Base-by-base conservation (phyloP, 768 basidiomycete species). In the Termitomyces sp. region DNA sequence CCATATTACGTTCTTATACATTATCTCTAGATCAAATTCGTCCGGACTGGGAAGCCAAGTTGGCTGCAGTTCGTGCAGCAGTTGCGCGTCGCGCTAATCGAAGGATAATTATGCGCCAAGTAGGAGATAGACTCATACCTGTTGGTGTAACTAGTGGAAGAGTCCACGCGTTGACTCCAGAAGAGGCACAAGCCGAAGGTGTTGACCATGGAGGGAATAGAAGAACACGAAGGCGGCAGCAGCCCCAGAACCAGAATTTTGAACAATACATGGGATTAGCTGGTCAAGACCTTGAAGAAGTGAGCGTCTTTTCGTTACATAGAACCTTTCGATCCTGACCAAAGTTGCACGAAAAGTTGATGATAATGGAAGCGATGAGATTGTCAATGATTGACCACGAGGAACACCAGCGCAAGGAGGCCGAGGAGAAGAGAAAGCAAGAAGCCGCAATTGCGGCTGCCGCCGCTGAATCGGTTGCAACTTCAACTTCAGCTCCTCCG, bases 311-410 rank as follows among this genome's bases (percentile, higher is more conserved):
- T 57, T 34, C 61, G 67, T 41, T 54, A 12, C 10, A 41, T n/a
- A 23, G 52, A 43, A 19, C 28, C 27, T 43, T 3, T 56, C 46
- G 12, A 54, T 35, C 30, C 53, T 53, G 40, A 55, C 50, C 45
- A 35, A 23, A 23, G 42, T 30, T 44, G 55, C 21, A 46, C 45
- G 40, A 60, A 51, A 39, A 99, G 93, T 73, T 99, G 43, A 98
- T 98, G 96, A 77, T 99, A 54, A 95, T 95, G 91, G 97, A 98
- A 73, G 97, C 97, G 5, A 98, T 99, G 94, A 85, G 96, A 54
- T 75, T 97, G 56, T 97, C 94, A 27, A 76, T 98, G 61, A 68
- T 97, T 47, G 96, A 98, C 56, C 94, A 98, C 65, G 95, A 98
- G 72, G 94, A 94, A 65, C 90, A 94, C 54, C 92, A 94, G 67